Evolutionary conservation across 306 rosid species (phyloP).

Genomic region (Geum urbanum): DNA sequence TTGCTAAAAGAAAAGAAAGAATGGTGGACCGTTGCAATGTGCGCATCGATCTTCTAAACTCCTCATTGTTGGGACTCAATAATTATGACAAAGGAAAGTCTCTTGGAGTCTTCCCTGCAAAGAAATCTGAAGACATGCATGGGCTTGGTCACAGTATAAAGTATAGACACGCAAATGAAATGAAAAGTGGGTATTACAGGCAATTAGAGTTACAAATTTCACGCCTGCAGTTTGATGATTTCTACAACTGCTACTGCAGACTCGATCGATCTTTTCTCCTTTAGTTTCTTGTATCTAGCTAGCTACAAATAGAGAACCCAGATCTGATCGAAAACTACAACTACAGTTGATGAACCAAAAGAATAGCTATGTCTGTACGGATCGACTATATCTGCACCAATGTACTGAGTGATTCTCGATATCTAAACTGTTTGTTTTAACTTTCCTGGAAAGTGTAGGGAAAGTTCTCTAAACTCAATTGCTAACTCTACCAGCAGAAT

Average conservation of each 20-base stretch:
- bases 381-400: neutral
- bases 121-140: constrained; percentile 18
- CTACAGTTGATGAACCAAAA: neutral
- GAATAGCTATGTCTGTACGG: neutral
- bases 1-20: neutral
- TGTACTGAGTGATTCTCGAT: neutral
- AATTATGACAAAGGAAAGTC: constrained; percentile 7
- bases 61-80: neutral
- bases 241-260: neutral
- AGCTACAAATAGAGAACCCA: neutral
- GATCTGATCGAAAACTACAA: neutral
- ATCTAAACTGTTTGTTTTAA: neutral
- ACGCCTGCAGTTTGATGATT: neutral
- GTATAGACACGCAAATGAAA: neutral
- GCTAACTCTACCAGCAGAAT: neutral
- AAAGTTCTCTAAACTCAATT: neutral
- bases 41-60: neutral
- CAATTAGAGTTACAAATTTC: neutral
- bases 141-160: neutral
- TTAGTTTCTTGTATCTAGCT: neutral
- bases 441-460: neutral
- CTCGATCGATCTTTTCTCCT: neutral
- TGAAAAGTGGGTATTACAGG: neutral
- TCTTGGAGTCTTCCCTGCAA: constrained; percentile 8
- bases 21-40: neutral